These are phyloP conservation scores for Colletotrichum ledebouriae DNA, from an alignment of 2,329 filamentous ascomycete genomes.

Conservation along the genomic window DNA sequence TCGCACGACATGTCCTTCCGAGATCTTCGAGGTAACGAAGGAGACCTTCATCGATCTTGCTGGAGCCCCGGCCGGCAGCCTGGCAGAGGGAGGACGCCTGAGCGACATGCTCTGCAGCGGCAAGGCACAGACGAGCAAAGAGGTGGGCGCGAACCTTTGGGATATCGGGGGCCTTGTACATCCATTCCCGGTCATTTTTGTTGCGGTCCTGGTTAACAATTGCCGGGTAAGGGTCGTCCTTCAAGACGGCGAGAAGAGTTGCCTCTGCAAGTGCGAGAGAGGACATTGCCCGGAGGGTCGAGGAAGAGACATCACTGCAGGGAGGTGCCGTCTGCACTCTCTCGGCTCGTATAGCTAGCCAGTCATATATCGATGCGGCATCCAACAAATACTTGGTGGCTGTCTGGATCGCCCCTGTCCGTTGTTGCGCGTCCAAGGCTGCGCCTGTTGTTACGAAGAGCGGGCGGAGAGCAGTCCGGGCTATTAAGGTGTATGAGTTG, in stretches of 20 bases:
- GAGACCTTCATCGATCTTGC: conserved; percentile 74
- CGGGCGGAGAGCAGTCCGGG: conserved; percentile 78
- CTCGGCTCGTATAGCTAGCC: conserved; percentile 72
- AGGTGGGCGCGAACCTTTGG: conserved; percentile 90
- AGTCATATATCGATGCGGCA: conserved; percentile 82
- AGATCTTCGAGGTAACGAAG: conserved; percentile 83
- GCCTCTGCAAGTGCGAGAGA: conserved; percentile 86
- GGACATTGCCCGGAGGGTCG: conserved; percentile 68
- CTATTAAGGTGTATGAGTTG: conserved; percentile 79
- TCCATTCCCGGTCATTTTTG: conserved; percentile 91
- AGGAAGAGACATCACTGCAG: conserved; percentile 66
- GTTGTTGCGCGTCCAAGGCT: conserved; percentile 73
- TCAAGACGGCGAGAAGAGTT: conserved; percentile 88
- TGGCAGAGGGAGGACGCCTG: conserved; percentile 71
- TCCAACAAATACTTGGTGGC: conserved; percentile 84
- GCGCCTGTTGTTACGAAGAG: conserved; percentile 77
- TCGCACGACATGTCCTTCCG: conserved; percentile 80
- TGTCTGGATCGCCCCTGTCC: conserved; percentile 76
- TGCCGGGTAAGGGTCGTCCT: conserved; percentile 93
- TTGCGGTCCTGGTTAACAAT: conserved; percentile 86
- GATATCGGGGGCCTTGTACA: conserved; percentile 91
- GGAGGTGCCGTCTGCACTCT: conserved; percentile 56
- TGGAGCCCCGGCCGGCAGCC: conserved; percentile 48
- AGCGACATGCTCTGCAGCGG: conserved; percentile 87
- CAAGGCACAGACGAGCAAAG: conserved; percentile 88